phyloP scores from a whole-genome alignment of 176 grass and related monocot species.

The Coix lacrymajobi region DNA sequence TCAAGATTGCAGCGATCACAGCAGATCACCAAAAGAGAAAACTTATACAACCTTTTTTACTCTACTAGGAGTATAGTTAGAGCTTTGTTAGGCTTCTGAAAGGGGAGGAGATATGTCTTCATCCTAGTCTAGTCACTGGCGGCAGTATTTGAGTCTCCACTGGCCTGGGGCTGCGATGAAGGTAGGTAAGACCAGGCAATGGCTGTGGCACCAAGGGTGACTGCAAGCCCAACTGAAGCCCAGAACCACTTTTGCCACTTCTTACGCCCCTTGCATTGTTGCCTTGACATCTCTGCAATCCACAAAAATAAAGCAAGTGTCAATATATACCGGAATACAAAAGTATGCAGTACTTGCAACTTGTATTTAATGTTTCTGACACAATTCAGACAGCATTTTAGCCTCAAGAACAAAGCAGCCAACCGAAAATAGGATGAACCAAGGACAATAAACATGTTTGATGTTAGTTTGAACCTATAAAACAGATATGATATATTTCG shows the following conservation, averaged over 20 bases:
- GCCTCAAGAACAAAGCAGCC: background rate
- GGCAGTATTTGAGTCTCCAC: slow-evolving; percentile 27
- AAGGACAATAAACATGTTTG: background rate
- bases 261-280: slow-evolving; percentile 58
- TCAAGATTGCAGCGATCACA: slow-evolving; percentile 35
- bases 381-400: background rate
- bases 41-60: slow-evolving; percentile 40
- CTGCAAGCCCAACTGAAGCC: slow-evolving; percentile 72
- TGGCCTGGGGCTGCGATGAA: slow-evolving; percentile 10
- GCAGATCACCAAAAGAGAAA: slow-evolving; percentile 41
- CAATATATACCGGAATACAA: background rate
- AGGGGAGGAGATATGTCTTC: background rate
- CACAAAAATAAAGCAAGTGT: background rate
- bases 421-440: background rate
- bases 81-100: slow-evolving; percentile 48
- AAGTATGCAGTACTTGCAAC: background rate
- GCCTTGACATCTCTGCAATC: slow-evolving; percentile 78
- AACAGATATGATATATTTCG: background rate
- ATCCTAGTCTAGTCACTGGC: slow-evolving; percentile 32
- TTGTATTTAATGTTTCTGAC: background rate
- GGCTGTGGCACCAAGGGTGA: slow-evolving; percentile 59
- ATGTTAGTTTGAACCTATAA: background rate
- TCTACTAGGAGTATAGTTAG: slow-evolving; percentile 50
- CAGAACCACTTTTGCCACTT: slow-evolving; percentile 89
- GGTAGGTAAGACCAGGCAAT: slow-evolving; percentile 88